Conservation (phyloP, 257 asterid genomes). For the Plantago ovata region DNA sequence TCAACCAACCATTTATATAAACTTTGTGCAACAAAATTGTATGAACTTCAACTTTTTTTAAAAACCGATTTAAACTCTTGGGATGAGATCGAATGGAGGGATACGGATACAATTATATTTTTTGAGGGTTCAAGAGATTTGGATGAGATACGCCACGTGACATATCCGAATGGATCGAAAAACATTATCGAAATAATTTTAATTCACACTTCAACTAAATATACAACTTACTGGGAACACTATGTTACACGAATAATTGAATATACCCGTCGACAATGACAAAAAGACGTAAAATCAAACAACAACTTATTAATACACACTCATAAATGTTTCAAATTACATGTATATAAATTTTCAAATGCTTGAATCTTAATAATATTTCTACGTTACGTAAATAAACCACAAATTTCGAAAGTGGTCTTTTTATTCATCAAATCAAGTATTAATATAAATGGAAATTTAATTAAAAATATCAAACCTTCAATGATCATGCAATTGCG, state of each 20-base stretch:
- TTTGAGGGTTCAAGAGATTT: no score
- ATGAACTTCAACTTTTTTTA: no score
- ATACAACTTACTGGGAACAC: no score
- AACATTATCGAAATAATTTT: no score
- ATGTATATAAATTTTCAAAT: background rate
- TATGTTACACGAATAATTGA: background rate
- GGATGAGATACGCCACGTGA: no score
- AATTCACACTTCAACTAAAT: no score
- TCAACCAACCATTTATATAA: no score
- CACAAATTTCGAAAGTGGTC: constrained; percentile 20
- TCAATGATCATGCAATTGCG: background rate
- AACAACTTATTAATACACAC: constrained; percentile 1
- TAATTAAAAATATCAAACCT: constrained; percentile 8
- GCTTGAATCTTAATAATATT: background rate
- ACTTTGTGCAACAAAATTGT: no score
- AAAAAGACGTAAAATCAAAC: background rate
- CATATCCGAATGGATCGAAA: no score
- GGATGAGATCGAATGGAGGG: no score
- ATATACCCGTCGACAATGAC: background rate
- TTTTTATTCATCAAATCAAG: constrained; percentile 12
- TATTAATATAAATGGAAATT: constrained; percentile 11
- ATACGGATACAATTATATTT: no score
- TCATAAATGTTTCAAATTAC: background rate
- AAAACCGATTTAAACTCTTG: no score
- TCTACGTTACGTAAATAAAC: background rate